Evolutionary conservation across 768 basidiomycete species (phyloP).

Genomic region (Kwoniella bestiolae): DNA sequence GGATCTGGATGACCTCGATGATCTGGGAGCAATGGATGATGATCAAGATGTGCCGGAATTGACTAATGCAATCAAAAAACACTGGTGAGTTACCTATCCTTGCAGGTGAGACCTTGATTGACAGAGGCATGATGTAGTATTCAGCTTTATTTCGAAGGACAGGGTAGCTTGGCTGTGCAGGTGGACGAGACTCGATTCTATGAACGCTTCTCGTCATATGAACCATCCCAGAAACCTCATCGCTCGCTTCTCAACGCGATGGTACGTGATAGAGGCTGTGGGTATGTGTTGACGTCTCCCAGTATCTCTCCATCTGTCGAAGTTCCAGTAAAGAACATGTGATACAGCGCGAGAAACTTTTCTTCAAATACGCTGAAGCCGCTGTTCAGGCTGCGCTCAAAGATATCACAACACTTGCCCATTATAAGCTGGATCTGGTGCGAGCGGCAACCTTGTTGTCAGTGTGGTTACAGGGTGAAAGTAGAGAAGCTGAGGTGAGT

Average conservation of each 20-base stretch:
- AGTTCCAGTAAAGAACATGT: constrained; percentile 3
- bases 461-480: constrained; percentile 6
- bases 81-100: too few species aligned
- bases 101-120: too few species aligned
- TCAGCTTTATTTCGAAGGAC: neutral
- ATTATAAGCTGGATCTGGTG: constrained; percentile 3
- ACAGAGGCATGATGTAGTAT: neutral
- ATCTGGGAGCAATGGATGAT: too few species aligned
- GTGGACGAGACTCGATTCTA: constrained; percentile 20
- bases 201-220: constrained; percentile 8
- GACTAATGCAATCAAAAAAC: too few species aligned
- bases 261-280: neutral
- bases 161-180: constrained; percentile 12
- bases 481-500: constrained; percentile 15
- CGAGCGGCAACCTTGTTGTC: constrained; percentile 10
- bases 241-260: constrained; percentile 17
- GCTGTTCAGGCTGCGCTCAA: constrained; percentile 4
- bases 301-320: constrained; percentile 12
- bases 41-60: too few species aligned
- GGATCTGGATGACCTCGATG: too few species aligned
- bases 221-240: neutral
- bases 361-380: neutral
- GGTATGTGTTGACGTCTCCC: neutral
- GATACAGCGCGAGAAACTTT: neutral
- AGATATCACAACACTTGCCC: neutral